Evolutionary conservation across 306 rosid species (phyloP), one percentile per base, ranked within the genome.

Genomic region (Vigna hirtella): DNA sequence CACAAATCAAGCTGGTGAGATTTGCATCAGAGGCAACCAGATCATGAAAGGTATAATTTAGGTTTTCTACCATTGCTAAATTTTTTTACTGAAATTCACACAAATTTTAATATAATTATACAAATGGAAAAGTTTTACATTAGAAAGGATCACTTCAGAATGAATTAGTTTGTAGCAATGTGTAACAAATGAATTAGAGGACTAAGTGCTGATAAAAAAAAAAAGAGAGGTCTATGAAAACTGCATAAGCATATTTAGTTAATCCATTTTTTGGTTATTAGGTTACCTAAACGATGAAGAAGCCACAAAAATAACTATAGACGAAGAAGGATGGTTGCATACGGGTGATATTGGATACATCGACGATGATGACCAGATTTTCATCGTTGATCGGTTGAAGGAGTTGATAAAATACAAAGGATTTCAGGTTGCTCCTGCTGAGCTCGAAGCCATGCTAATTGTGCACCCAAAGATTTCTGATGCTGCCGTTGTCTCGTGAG

Each of bases 371-470:
- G 87, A 87, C 4, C 90, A 89, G 67, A 22, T 91, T 53, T 91
- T 89, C 80, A 86, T 91, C 7, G 86, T 91, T 32, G 96, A 91
- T 38, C 84, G 96, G 4, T 43, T 91, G 6, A 91, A 91, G 62
- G 96, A 91, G 13, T 30, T 91, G 22, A 91, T 91, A 72, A 91
- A 91, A 57, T 87, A 70, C 86, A 89, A 87, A 81, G 96, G 93
- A 17, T 89, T 87, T 80, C 97, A 87, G 61, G 93, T 91, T 0
- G 89, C 97, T n/a, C 97, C 97, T 0, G 93, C 97, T 3, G 97
- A 91, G 82, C 88, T 91, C 1, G 93, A 89, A 79, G 89, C 90
- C 49, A 45, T 91, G 70, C 72, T 91, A 32, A 63, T 86, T 40
- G 55, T 92, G 53, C 92, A 91, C 32, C 86, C 87, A 3, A 20